Conservation (phyloP, 2,329 filamentous ascomycete species). For the Lizonia empirigonia region DNA sequence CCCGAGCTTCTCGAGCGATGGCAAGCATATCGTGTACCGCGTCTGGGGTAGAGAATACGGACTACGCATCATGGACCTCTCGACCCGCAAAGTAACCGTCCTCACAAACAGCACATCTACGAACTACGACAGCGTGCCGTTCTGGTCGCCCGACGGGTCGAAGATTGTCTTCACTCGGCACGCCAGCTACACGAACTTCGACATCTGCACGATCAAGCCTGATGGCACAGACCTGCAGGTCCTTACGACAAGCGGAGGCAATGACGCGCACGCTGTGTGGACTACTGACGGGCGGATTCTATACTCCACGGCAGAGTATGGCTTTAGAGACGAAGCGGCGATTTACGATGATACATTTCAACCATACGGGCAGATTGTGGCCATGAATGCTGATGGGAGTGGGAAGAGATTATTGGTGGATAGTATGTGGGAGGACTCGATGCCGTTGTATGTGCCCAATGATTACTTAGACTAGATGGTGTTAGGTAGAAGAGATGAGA, state of each 20-base stretch:
- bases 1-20: slow-evolving; percentile 49
- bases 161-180: slow-evolving; percentile 50
- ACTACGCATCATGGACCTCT: slow-evolving; percentile 43
- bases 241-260: slow-evolving; percentile 46
- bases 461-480: slow-evolving; percentile 4
- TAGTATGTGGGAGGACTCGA: slow-evolving; percentile 27
- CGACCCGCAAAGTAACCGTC: slow-evolving; percentile 27
- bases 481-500: too few species aligned
- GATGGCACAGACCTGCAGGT: slow-evolving; percentile 48
- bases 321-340: slow-evolving; percentile 51
- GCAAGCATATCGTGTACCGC: slow-evolving; percentile 47
- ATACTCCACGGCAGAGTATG: slow-evolving; percentile 52
- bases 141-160: slow-evolving; percentile 49
- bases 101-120: slow-evolving; percentile 43
- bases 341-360: slow-evolving; percentile 54
- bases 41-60: slow-evolving; percentile 42
- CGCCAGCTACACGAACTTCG: slow-evolving; percentile 44
- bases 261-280: slow-evolving; percentile 56
- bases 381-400: slow-evolving; percentile 52
- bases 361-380: slow-evolving; percentile 53
- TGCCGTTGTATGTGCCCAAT: slow-evolving; percentile 25
- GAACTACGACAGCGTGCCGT: slow-evolving; percentile 46
- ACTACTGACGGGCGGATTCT: slow-evolving; percentile 51
- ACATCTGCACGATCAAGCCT: slow-evolving; percentile 51
- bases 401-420: slow-evolving; percentile 22